These are phyloP conservation scores for Ensete ventricosum DNA, from an alignment of 176 grass and related monocot species.

Conservation along the genomic window DNA sequence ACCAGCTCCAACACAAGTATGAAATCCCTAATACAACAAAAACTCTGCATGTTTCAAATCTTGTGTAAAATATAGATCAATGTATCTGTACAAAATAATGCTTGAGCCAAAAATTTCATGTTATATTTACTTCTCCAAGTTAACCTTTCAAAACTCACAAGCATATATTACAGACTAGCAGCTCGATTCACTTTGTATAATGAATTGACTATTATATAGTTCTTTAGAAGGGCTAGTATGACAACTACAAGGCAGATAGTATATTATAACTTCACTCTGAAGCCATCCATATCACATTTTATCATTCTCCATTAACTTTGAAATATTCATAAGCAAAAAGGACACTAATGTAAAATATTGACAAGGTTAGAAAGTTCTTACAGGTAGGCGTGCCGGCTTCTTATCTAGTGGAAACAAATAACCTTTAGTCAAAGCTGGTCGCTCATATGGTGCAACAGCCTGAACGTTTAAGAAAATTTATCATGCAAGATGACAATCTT, in stretches of 20 bases:
- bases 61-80: not conserved
- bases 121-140: not conserved
- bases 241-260: not conserved
- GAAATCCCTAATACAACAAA: conserved; percentile 49
- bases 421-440: conserved; percentile 85
- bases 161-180: too few species aligned
- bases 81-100: not conserved
- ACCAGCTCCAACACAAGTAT: conserved; percentile 87
- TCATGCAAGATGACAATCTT: not conserved
- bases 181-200: too few species aligned
- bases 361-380: conserved; percentile 27
- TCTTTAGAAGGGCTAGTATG: not conserved
- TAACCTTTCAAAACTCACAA: too few species aligned
- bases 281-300: not conserved
- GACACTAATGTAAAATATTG: not conserved
- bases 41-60: not conserved
- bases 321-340: not conserved
- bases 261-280: not conserved
- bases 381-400: conserved; percentile 83
- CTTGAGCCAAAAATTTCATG: not conserved
- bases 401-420: conserved; percentile 88
- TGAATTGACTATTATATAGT: too few species aligned
- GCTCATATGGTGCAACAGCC: conserved; percentile 73
- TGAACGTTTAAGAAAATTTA: conserved; percentile 12
- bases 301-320: not conserved